Evolutionary conservation across 164 flowering plant species (phyloP), one percentile per base, ranked within the genome.

Genomic region (Magnolia officinalis): DNA sequence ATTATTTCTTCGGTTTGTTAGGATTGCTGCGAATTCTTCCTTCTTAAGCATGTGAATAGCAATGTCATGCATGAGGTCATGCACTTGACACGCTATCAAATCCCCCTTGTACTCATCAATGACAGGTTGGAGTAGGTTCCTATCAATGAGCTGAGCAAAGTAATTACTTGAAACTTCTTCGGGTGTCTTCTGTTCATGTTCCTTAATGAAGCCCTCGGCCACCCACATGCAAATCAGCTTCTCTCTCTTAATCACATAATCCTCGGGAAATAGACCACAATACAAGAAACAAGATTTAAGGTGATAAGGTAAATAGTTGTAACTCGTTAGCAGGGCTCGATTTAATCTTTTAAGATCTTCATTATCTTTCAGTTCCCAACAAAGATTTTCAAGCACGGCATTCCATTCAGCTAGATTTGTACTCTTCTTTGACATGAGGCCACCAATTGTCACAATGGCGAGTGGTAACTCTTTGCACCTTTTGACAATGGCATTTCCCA

Each of bases 401-500:
- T 68, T 72, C 80, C 84, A 79, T 50, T 79, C 80, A 8, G 26
- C 0, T 37, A 50, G 19, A 21, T 37, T 64, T 18, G 21, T 45
- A 0, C 20, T 29, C 59, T 51, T 71, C 7, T 59, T 58, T 8
- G 67, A 45, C 74, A 82, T 67, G 50, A 82, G 76, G 10, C 70
- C 67, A 6, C 78, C 80, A 29, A 82, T 8, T 18, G 76, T 72
- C 64, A 76, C 75, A 50, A 71, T 76, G 26, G 81, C 84, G 50
- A 82, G 50, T 68, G 84, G 84, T n/a, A 77, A 63, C 2, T 82
- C 84, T 21, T 49, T 59, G 50, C 84, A 82, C 37, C 75, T 82
- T 0, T 20, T 6, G 4, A 78, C 80, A 8, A 73, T 67, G 45
- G 45, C 58, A 8, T 1, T n/a, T 11, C 14, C 72, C 16, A 9